These are phyloP conservation scores for Jamesozyma piceae DNA, from an alignment of 805 yeast genomes.

Conservation along the genomic window DNA sequence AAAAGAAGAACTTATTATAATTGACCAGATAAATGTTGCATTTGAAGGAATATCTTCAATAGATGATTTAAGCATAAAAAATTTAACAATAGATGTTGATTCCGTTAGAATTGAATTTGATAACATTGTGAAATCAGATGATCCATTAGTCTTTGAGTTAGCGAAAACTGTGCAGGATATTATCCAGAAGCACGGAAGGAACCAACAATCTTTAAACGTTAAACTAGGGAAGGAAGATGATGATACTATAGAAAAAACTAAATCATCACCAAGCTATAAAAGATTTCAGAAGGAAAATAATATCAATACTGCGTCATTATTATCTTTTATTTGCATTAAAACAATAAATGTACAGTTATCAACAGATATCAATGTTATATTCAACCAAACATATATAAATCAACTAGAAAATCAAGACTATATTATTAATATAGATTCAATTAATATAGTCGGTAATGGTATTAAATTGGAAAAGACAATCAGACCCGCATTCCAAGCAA, in stretches of 20 bases:
- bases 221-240: not conserved
- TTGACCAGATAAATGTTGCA: conserved; percentile 32
- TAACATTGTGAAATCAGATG: conserved; percentile 8
- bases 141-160: conserved; percentile 6
- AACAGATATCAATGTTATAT: not conserved
- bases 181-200: too few relatives aligned
- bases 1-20: conserved; percentile 13
- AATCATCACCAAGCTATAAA: conserved; percentile 9
- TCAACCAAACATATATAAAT: conserved; percentile 6
- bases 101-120: conserved; percentile 28
- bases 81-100: conserved; percentile 33
- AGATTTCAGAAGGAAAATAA: conserved; percentile 20
- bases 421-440: conserved; percentile 2
- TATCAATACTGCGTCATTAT: too few relatives aligned
- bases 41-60: conserved; percentile 40
- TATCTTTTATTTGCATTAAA: conserved; percentile 10
- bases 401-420: conserved; percentile 5
- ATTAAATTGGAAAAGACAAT: not conserved
- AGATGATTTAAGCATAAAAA: conserved; percentile 24
- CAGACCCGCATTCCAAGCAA: not conserved
- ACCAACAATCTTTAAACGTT: too few relatives aligned
- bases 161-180: too few relatives aligned
- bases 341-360: not conserved
- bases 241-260: not conserved
- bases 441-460: not conserved